Evolutionary conservation across 345 rosid species (phyloP).

Genomic region (Chamaenerion angustifolium): DNA sequence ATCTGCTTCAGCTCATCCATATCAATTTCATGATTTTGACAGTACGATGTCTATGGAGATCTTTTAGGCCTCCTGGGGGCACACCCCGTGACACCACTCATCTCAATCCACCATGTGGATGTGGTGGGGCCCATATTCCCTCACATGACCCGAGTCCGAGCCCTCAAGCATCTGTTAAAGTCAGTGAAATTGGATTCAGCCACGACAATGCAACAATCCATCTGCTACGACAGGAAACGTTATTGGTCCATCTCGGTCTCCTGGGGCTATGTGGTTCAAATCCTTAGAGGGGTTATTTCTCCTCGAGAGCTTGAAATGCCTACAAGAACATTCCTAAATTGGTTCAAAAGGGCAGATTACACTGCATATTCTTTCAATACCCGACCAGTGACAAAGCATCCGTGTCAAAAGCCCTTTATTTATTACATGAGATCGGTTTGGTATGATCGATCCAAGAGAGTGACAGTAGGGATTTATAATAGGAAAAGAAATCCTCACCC

Average conservation of each 20-base stretch:
- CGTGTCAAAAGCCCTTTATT: slow-evolving; percentile 55
- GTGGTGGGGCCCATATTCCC: slow-evolving; percentile 70
- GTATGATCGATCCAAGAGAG: slow-evolving; percentile 36
- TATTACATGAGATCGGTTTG: slow-evolving; percentile 43
- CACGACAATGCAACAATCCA: slow-evolving; percentile 67
- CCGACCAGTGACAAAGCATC: slow-evolving; percentile 63
- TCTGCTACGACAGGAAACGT: slow-evolving; percentile 48
- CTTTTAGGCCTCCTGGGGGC: slow-evolving; percentile 60
- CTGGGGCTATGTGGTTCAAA: slow-evolving; percentile 76
- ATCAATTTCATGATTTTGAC: slow-evolving; percentile 8
- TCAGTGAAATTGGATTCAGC: slow-evolving; percentile 53
- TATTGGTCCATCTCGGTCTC: slow-evolving; percentile 72
- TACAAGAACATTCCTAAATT: slow-evolving; percentile 67
- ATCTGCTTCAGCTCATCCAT: background rate
- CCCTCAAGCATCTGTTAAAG: slow-evolving; percentile 41
- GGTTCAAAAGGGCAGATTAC: slow-evolving; percentile 65
- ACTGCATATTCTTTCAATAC: slow-evolving; percentile 73
- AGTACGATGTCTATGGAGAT: slow-evolving; percentile 75
- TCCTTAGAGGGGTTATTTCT: slow-evolving; percentile 54
- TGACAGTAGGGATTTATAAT: slow-evolving; percentile 40
- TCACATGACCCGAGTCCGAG: slow-evolving; percentile 27
- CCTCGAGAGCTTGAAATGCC: slow-evolving; percentile 90
- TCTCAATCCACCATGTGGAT: slow-evolving; percentile 69
- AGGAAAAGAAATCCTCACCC: slow-evolving; percentile 27
- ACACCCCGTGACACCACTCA: slow-evolving; percentile 64